Conservation (phyloP, 371 early-diverging fungal genomes). For the Zopfochytrium polystomum region DNA sequence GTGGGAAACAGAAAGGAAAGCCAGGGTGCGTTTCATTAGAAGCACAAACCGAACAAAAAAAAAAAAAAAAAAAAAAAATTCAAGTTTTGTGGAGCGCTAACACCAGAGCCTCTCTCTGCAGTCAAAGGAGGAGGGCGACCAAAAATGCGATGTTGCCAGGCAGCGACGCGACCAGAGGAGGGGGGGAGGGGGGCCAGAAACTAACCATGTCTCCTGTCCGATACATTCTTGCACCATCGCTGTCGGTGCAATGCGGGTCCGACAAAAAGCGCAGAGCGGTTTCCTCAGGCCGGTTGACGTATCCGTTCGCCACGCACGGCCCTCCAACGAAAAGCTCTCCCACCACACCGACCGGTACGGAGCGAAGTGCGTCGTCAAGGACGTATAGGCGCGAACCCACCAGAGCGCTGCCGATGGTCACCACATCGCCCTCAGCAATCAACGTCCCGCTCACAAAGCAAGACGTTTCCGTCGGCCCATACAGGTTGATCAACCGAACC, state of each 20-base stretch:
- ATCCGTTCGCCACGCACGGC: slow-evolving; percentile 14
- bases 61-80: no score
- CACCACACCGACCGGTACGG: slow-evolving; percentile 17
- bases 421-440: neutral
- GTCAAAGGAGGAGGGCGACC: no score
- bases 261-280: slow-evolving; percentile 13
- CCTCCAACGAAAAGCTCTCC: slow-evolving; percentile 32
- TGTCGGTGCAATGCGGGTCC: neutral
- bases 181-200: no score
- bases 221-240: neutral
- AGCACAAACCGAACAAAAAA: no score
- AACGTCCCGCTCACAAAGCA: neutral
- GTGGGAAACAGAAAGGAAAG: no score
- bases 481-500: slow-evolving; percentile 25
- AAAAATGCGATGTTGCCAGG: no score
- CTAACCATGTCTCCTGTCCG: neutral
- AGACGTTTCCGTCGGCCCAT: slow-evolving; percentile 39
- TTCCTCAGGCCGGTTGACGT: slow-evolving; percentile 23
- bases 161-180: no score
- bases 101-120: no score
- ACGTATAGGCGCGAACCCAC: slow-evolving; percentile 8
- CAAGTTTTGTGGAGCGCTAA: no score
- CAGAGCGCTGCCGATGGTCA: slow-evolving; percentile 14
- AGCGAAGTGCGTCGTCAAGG: slow-evolving; percentile 8
- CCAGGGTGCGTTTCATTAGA: no score